These are phyloP conservation scores for Tylopilus sp. DNA, from an alignment of 768 basidiomycete species.

Conservation along the genomic window DNA sequence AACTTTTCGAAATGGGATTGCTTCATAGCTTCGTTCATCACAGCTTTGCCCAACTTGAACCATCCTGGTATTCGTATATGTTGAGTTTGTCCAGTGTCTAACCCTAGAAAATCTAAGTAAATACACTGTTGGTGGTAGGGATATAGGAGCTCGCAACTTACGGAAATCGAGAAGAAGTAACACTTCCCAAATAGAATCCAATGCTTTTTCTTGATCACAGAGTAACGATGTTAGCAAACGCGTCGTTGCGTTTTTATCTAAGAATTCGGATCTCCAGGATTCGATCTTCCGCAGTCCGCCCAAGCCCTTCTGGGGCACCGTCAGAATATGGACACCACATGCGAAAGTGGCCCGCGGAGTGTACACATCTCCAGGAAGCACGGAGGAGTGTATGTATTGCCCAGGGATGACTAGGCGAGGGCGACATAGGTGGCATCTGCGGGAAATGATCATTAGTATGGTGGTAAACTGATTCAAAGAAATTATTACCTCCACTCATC, in stretches of 20 bases:
- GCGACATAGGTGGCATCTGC: not conserved
- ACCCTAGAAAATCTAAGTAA: not conserved
- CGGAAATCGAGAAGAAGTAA: not conserved
- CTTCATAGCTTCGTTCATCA: too few relatives aligned
- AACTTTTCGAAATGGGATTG: not conserved
- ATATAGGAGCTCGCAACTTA: not conserved
- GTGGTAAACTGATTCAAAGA: not conserved
- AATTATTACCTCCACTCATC: not conserved
- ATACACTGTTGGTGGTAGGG: too few relatives aligned
- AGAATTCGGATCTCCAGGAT: not conserved
- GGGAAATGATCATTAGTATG: not conserved
- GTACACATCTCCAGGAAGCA: not conserved
- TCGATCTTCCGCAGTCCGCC: too few relatives aligned
- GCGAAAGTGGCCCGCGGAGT: constrained; percentile 1
- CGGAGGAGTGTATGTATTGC: constrained; percentile 3
- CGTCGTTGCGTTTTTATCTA: not conserved
- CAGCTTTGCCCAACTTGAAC: not conserved
- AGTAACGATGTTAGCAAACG: not conserved
- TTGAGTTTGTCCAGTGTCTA: not conserved
- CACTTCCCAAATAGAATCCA: not conserved
- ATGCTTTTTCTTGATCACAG: not conserved
- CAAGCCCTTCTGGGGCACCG: not conserved
- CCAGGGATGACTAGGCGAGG: constrained; percentile 5
- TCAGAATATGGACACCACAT: not conserved
- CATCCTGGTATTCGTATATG: not conserved